phyloP scores from a whole-genome alignment of 2,329 filamentous ascomycete species.

The Fusarium newnesense region DNA sequence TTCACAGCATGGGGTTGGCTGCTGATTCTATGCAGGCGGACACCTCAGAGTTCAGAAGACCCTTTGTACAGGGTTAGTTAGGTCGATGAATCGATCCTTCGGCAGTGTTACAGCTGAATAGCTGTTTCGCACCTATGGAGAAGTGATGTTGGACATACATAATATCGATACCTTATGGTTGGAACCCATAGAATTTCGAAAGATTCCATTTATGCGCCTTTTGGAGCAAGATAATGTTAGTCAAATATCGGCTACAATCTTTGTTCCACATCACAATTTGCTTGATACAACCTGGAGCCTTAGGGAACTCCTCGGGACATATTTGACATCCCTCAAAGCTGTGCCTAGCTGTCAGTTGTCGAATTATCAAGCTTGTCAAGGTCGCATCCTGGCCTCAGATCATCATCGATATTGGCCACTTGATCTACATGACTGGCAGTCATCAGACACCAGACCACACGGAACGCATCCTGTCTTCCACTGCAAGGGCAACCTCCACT shows the following conservation, averaged over 20 bases:
- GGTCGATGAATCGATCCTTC: background rate
- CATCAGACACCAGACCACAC: constrained; percentile 26
- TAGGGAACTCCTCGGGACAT: background rate
- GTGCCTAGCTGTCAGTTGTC: constrained; percentile 15
- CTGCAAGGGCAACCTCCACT: constrained; percentile 39
- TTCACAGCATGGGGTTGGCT: constrained; percentile 17
- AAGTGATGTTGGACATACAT: background rate
- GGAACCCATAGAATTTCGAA: background rate
- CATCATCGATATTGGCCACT: constrained; percentile 30
- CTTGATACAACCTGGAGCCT: background rate
- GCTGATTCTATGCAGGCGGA: background rate
- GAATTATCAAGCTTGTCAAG: constrained; percentile 18
- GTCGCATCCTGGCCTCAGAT: constrained; percentile 36
- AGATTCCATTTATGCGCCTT: background rate
- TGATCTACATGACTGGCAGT: constrained; percentile 26
- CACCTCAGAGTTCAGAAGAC: constrained; percentile 6
- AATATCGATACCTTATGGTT: background rate
- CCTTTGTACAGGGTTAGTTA: constrained; percentile 27
- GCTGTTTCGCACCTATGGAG: background rate
- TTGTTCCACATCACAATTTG: background rate
- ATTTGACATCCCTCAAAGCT: constrained; percentile 6
- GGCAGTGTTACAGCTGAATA: background rate
- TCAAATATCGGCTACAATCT: background rate
- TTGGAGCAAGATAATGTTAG: background rate
- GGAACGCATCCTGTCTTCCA: constrained; percentile 28